These are phyloP conservation scores for Fusarium coffeatum DNA, from an alignment of 2,329 filamentous ascomycete species.

Conservation along the genomic window DNA sequence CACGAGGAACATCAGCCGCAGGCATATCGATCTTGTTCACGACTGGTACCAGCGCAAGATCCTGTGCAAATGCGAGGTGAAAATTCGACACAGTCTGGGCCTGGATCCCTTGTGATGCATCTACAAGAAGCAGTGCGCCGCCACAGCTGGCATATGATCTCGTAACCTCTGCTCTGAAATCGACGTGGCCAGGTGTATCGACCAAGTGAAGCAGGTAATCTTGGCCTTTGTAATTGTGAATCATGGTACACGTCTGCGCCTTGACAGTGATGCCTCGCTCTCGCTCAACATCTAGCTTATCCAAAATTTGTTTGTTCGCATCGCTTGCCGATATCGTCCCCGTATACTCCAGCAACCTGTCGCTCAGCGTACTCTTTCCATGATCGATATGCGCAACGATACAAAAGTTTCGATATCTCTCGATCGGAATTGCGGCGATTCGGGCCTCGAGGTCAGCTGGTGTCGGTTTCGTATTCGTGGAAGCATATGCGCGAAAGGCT, in stretches of 20 bases:
- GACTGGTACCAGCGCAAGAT: slow-evolving; percentile 86
- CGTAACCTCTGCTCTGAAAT: slow-evolving; percentile 96
- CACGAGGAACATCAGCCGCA: slow-evolving; percentile 86
- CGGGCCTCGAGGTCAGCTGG: slow-evolving; percentile 56
- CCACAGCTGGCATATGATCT: slow-evolving; percentile 96
- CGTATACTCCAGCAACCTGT: slow-evolving; percentile 91
- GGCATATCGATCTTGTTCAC: slow-evolving; percentile 97
- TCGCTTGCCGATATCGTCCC: slow-evolving; percentile 87
- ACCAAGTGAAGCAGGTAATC: slow-evolving; percentile 96
- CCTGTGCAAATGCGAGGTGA: slow-evolving; percentile 94
- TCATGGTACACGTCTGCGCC: slow-evolving; percentile 97
- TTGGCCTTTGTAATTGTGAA: slow-evolving; percentile 85
- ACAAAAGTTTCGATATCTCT: slow-evolving; percentile 92
- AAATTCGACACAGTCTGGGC: slow-evolving; percentile 99
- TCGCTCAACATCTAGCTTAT: slow-evolving; percentile 96
- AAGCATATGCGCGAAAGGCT: slow-evolving; percentile 15
- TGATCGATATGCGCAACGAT: slow-evolving; percentile 99
- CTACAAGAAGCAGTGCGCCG: slow-evolving; percentile 90
- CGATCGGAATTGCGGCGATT: slow-evolving; percentile 80
- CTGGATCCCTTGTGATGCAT: slow-evolving; percentile 96
- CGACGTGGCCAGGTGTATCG: slow-evolving; percentile 96
- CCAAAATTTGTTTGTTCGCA: slow-evolving; percentile 92
- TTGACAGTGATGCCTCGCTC: slow-evolving; percentile 98
- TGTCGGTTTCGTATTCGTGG: slow-evolving; percentile 45
- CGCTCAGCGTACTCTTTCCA: slow-evolving; percentile 95